Percentiles rank a stretch among this genome's conserved stretches.
Evolutionary conservation across 805 yeast species (phyloP).

Genomic region (Citeromyces matritensis): DNA sequence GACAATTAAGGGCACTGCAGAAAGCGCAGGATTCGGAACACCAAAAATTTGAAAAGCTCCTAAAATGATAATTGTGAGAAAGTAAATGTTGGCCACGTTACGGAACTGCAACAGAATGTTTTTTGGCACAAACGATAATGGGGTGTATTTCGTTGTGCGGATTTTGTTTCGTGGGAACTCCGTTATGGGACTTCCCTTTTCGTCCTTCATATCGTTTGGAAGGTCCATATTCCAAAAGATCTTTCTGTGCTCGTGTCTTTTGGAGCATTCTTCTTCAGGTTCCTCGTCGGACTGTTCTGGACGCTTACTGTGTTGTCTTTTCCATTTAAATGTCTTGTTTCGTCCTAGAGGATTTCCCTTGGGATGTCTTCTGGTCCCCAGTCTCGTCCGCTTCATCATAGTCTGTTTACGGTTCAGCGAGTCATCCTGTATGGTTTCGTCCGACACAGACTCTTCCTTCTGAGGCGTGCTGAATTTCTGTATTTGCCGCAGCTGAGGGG

Average conservation of each 20-base stretch:
- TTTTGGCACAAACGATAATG: constrained; percentile 77
- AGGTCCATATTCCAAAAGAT: constrained; percentile 47
- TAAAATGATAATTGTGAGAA: constrained; percentile 61
- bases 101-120: constrained; percentile 68
- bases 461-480: too few species aligned
- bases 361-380: constrained; percentile 81
- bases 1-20: constrained; percentile 68
- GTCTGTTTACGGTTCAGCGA: constrained; percentile 21
- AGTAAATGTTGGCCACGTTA: constrained; percentile 84
- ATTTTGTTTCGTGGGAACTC: constrained; percentile 81
- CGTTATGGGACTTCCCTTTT: constrained; percentile 41
- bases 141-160: constrained; percentile 91
- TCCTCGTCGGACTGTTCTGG: constrained; percentile 5
- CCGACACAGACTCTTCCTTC: constrained; percentile 1
- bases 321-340: constrained; percentile 32
- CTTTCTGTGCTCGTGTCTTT: constrained; percentile 14
- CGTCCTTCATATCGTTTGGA: constrained; percentile 43
- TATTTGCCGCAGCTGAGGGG: too few species aligned
- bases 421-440: constrained; percentile 9
- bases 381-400: constrained; percentile 60
- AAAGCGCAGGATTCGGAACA: constrained; percentile 61
- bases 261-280: constrained; percentile 4
- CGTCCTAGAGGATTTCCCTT: constrained; percentile 54
- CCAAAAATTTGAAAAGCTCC: constrained; percentile 74
- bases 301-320: constrained; percentile 8